Percentiles rank a stretch among this genome's conserved stretches.
Evolutionary conservation across 805 yeast species (phyloP).

Genomic region (Brettanomyces naardenensis): DNA sequence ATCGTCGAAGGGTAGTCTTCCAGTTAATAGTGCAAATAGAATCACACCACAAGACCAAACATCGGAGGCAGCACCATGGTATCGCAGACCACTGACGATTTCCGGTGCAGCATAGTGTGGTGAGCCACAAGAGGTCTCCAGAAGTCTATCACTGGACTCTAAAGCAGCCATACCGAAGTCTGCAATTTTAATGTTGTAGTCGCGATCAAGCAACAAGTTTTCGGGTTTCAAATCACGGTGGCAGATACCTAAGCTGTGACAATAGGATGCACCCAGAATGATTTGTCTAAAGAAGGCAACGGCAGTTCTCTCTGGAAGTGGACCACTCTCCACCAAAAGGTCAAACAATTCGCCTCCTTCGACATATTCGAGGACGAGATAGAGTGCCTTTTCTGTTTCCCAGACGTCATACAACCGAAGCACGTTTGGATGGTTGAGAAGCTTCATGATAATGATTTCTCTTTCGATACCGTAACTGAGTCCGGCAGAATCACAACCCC

Average conservation of each 20-base stretch:
- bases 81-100: constrained; percentile 88
- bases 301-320: constrained; percentile 84
- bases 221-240: constrained; percentile 80
- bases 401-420: constrained; percentile 77
- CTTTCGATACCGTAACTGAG: constrained; percentile 82
- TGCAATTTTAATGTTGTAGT: constrained; percentile 88
- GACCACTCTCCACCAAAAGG: constrained; percentile 80
- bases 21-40: constrained; percentile 85
- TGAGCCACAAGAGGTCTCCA: constrained; percentile 95
- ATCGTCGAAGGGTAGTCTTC: constrained; percentile 94
- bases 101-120: constrained; percentile 99
- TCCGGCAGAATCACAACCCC: constrained; percentile 41
- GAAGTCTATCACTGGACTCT: constrained; percentile 66
- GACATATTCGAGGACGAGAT: constrained; percentile 87
- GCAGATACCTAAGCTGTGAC: constrained; percentile 63
- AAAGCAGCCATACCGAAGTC: constrained; percentile 99
- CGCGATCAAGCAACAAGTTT: constrained; percentile 68
- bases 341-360: constrained; percentile 98
- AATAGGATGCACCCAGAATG: constrained; percentile 52
- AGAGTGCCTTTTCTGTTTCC: constrained; percentile 78
- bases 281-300: constrained; percentile 77
- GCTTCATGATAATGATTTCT: constrained; percentile 79
- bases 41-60: constrained; percentile 99
- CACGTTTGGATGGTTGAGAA: constrained; percentile 70
- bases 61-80: constrained; percentile 95